A percentile compares a stretch with the other conserved stretches of the same genome.
phyloP scores from a whole-genome alignment of 805 yeast species.

The Metschnikowia anglica region DNA sequence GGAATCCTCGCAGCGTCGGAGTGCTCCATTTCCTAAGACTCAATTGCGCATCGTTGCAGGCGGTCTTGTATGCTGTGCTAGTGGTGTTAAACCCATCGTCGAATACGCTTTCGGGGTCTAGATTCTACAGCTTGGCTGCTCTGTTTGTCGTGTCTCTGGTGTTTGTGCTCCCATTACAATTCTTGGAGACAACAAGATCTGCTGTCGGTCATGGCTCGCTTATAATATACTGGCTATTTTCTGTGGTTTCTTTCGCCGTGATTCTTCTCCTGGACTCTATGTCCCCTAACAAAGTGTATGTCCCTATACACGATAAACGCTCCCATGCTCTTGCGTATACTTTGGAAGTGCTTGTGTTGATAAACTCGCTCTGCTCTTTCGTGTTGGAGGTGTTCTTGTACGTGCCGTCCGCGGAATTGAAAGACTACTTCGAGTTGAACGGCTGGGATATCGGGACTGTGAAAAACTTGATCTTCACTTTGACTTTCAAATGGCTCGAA shows the following conservation, averaged over 20 bases:
- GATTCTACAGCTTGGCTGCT: conserved; percentile 8
- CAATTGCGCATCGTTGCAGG: conserved; percentile 19
- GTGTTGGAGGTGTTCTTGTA: conserved; percentile 22
- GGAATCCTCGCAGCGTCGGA: conserved; percentile 18
- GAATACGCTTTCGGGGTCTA: conserved; percentile 1
- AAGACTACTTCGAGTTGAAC: conserved; percentile 23
- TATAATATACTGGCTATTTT: conserved; percentile 25
- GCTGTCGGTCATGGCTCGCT: conserved; percentile 25
- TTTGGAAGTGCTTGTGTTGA: conserved; percentile 15
- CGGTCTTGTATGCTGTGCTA: conserved; percentile 16
- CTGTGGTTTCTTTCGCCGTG: conserved; percentile 12
- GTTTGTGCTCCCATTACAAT: conserved; percentile 26
- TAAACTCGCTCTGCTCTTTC: conserved; percentile 17
- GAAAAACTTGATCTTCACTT: conserved; percentile 23
- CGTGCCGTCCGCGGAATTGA: conserved; percentile 24
- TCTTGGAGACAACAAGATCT: conserved; percentile 24
- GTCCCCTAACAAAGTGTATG: conserved; percentile 21
- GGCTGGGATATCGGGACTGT: conserved; percentile 28
- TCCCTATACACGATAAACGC: conserved; percentile 9
- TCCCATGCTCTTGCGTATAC: conserved; percentile 16
- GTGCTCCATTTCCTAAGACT: conserved; percentile 17
- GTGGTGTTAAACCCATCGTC: conserved; percentile 7
- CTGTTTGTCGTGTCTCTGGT: conserved; percentile 13
- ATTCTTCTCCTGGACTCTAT: conserved; percentile 23
- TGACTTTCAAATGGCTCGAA: conserved; percentile 30